Base-by-base conservation (phyloP, 768 basidiomycete species). In the Cytidiella melzeri region DNA sequence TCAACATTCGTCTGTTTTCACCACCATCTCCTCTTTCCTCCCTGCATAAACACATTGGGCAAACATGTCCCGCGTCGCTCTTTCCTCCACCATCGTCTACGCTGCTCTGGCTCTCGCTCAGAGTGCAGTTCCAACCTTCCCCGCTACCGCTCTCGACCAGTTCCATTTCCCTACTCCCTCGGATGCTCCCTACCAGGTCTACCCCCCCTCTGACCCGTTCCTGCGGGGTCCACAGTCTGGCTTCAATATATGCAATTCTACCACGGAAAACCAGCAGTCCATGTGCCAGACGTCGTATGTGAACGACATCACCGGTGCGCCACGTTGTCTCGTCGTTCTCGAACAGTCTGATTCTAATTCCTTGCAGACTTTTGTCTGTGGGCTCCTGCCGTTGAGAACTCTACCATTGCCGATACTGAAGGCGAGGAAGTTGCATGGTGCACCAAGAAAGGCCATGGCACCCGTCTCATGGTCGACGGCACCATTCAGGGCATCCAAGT, bases 361-460 rank as follows among this genome's bases (percentile, higher is more conserved):
- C 28, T 44, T 23, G 15, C 25, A 87, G 85, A 87, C 58, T 87
- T 83, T 64, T 87, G 85, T 55, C 57, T 87, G 0, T 87, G 81
- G 80, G 81, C 72, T 25, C 76, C 83, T 0, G 56, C 71, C 1
- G 64, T 66, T n/a, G 68, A 75, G 3, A 70, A 78, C 61, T 69
- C 74, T 12, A 64, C 67, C 15, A 81, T 92, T 39, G 83, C 74
- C 27, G 73, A 84, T 51, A 76, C 75, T 2, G 90, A 92, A 61
- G 81, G 75, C 37, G 70, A 79, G 61, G 81, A 79, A 58, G 83
- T 92, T 9, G 80, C 87, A 1, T 92, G 79, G 75, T 92, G 87
- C 68, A 79, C 81, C n/a, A 79, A 83, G 61, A 73, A 73, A 1
- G 78, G 77, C 5, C 78, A 75, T 47, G 89, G 89, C 2, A 81